Percentiles rank a stretch among this genome's conserved stretches.
Evolutionary conservation across 768 basidiomycete genomes (phyloP).

Genomic region (Podaxis sp.): DNA sequence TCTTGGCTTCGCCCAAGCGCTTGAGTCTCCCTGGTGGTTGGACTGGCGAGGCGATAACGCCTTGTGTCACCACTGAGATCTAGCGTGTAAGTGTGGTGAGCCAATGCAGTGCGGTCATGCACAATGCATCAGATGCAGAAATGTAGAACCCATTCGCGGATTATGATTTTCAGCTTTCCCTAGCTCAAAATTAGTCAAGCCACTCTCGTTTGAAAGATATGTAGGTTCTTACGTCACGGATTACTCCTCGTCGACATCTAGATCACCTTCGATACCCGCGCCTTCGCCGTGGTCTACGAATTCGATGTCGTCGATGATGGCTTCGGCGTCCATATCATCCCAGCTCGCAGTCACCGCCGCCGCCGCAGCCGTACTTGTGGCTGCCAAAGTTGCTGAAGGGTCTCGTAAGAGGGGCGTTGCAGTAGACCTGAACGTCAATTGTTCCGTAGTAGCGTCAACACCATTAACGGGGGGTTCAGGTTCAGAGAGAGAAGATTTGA

Average conservation of each 20-base stretch:
- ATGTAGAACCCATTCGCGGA: no score
- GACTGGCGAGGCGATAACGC: neutral
- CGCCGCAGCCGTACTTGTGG: no score
- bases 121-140: no score
- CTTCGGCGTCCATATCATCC: constrained; percentile 36
- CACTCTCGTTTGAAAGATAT: no score
- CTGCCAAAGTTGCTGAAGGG: neutral
- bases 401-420: constrained; percentile 5
- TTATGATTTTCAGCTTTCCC: no score
- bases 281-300: constrained; percentile 72
- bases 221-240: neutral
- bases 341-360: constrained; percentile 24
- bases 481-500: constrained; percentile 31
- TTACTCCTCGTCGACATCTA: constrained; percentile 30
- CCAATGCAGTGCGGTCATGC: no score
- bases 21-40: no score
- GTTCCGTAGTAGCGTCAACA: neutral
- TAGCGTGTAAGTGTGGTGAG: no score
- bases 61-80: neutral
- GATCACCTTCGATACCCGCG: constrained; percentile 64
- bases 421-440: constrained; percentile 10
- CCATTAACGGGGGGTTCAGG: neutral
- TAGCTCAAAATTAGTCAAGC: no score
- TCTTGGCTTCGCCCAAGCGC: no score
- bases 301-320: constrained; percentile 46